Evolutionary conservation across 345 rosid species (phyloP).

Genomic region (Odontarrhena argentea): DNA sequence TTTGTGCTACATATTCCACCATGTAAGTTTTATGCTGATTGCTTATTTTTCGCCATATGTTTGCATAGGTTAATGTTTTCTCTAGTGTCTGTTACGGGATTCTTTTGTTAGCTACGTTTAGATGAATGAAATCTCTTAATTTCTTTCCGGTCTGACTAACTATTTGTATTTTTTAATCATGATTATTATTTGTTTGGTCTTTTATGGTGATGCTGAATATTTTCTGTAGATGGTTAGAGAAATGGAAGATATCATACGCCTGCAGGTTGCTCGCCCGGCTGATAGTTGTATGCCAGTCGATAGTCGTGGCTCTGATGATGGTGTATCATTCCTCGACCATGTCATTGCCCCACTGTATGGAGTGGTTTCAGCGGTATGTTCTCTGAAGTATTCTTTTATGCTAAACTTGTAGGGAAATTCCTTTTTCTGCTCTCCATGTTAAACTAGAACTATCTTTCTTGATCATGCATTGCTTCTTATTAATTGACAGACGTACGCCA

Average conservation of each 20-base stretch:
- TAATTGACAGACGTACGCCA: constrained; percentile 1
- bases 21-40: constrained; percentile 53
- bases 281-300: constrained; percentile 73
- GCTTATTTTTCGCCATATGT: constrained; percentile 27
- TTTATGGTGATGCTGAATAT: constrained; percentile 27
- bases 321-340: constrained; percentile 76
- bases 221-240: constrained; percentile 82
- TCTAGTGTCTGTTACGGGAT: constrained; percentile 4
- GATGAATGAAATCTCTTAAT: constrained; percentile 14
- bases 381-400: constrained; percentile 22
- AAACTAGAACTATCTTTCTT: constrained; percentile 6
- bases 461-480: constrained; percentile 25
- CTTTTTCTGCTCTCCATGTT: constrained; percentile 17
- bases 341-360: constrained; percentile 83
- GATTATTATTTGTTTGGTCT: background rate
- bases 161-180: constrained; percentile 5
- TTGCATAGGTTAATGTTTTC: constrained; percentile 1
- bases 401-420: constrained; percentile 6
- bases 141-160: constrained; percentile 12
- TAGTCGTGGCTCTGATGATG: constrained; percentile 60
- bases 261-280: constrained; percentile 72
- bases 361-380: constrained; percentile 82
- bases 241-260: constrained; percentile 83
- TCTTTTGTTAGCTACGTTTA: constrained; percentile 12
- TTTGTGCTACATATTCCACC: constrained; percentile 94